Evolutionary conservation across 768 basidiomycete genomes (phyloP), one percentile per base, ranked within the genome.

Genomic region (Suillus decipiens): DNA sequence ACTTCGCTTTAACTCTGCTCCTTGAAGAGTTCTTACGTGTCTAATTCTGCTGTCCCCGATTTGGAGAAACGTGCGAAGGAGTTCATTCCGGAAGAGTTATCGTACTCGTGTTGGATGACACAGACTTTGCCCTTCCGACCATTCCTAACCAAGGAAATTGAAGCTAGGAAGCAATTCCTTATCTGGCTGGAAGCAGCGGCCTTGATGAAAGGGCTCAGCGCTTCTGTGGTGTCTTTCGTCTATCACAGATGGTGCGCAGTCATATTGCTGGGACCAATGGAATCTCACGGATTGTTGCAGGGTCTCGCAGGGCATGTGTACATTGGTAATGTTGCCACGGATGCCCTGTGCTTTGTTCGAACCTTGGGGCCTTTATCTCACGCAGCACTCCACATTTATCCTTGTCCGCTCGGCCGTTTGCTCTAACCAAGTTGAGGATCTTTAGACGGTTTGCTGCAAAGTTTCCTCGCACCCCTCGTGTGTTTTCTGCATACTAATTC

Each of bases 31-130:
- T 67, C 58, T 22, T 51, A 65, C 37, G 15, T 59, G 39, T 28
- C 59, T 9, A 60, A 62, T 28, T 58, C 55, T 6, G 48, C 47
- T 2, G 24, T 67, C 17, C 22, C 19, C 24, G 56, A 59, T 56
- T 48, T 66, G 50, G 28, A 33, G 5, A 41, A 48, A 1, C 57
- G 61, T 3, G 66, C 73, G 28, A 48, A 67, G 19, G 61, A 64
- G 10, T 53, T 34, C n/a, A 75, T 79, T 31, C 61, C 75, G 2
- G 43, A 10, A 45, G 43, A 22, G n/a, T 7, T 45, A 45, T 22
- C 11, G 43, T 45, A 45, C 43, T 45, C 73, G 33, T 76, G 77
- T 63, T 78, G 64, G 66, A 45, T 41, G 36, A 55, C 64, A 67
- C 57, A 24, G 63, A 28, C 53, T 54, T n/a, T 45, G 15, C 28